A percentile compares a stretch with the other conserved stretches of the same genome.
phyloP scores from a whole-genome alignment of 169 alveolate genomes.

The Ichthyophthirius multifiliis region DNA sequence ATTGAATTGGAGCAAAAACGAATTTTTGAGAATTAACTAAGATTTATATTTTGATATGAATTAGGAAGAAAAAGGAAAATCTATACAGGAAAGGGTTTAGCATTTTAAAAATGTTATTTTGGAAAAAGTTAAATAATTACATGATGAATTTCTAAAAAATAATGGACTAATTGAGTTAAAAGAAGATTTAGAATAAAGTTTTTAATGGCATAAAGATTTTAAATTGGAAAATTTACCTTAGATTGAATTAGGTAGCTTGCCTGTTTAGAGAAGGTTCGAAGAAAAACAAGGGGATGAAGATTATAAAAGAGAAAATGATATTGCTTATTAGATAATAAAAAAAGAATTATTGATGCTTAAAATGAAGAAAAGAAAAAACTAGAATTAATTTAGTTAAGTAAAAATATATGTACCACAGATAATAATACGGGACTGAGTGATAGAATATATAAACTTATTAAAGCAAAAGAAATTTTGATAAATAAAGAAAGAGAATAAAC shows the following conservation, averaged over 20 bases:
- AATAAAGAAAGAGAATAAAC: neutral
- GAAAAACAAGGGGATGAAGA: neutral
- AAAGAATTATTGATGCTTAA: neutral
- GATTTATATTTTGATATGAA: neutral
- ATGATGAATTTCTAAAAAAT: neutral
- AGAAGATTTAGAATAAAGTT: neutral
- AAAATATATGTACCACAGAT: neutral
- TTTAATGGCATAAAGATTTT: neutral
- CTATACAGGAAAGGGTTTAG: neutral
- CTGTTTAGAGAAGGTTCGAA: neutral
- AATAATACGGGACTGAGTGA: slow-evolving; percentile 4
- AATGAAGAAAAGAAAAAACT: neutral
- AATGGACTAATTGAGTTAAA: neutral
- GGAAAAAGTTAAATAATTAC: neutral
- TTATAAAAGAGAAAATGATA: neutral
- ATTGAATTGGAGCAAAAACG: neutral
- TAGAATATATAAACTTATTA: neutral
- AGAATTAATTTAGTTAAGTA: neutral
- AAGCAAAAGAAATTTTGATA: neutral
- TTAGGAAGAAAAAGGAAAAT: neutral
- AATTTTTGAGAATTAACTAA: neutral
- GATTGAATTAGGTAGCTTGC: neutral
- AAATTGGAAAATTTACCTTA: neutral
- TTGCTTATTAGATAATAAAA: neutral
- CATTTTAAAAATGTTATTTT: neutral